Percentiles rank a stretch among this genome's conserved stretches.
phyloP scores from a whole-genome alignment of 2,329 filamentous ascomycete genomes.

The Apiospora sp. region DNA sequence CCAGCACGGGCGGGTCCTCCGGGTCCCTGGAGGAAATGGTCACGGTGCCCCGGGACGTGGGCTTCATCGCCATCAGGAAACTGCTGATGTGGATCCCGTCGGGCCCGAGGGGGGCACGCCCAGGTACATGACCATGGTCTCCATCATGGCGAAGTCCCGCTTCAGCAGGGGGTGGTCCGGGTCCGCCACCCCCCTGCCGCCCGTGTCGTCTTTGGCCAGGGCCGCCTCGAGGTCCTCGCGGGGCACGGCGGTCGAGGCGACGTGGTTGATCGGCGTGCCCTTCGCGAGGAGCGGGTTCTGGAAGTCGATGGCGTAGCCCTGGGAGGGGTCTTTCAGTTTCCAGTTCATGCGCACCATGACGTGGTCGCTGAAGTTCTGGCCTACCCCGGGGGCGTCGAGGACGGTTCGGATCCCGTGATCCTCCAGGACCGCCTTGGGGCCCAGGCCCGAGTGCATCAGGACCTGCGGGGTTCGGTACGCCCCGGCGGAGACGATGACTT shows the following conservation, averaged over 20 bases:
- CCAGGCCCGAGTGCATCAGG: constrained; percentile 45
- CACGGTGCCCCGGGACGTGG: constrained; percentile 19
- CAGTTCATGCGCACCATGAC: constrained; percentile 40
- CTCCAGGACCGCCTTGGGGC: constrained; percentile 36
- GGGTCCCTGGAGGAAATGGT: not conserved
- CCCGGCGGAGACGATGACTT: constrained; percentile 45
- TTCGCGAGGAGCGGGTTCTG: constrained; percentile 44
- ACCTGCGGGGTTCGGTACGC: constrained; percentile 43
- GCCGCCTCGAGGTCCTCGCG: constrained; percentile 41
- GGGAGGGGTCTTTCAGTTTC: constrained; percentile 43
- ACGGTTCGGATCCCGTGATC: constrained; percentile 43
- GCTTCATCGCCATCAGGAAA: constrained; percentile 30
- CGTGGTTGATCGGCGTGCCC: constrained; percentile 48
- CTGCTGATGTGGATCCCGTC: constrained; percentile 9
- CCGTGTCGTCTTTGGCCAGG: constrained; percentile 47
- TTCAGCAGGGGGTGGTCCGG: constrained; percentile 27
- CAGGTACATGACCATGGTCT: not conserved
- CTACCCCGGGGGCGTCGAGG: constrained; percentile 39
- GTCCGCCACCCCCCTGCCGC: constrained; percentile 35
- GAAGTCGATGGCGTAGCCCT: constrained; percentile 43
- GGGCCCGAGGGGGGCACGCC: not conserved
- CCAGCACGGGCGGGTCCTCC: not conserved
- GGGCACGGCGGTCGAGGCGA: constrained; percentile 40
- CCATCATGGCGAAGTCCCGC: not conserved
- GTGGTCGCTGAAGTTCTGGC: constrained; percentile 37